Evolutionary conservation across 345 rosid genomes (phyloP).

Genomic region (Kernera saxatilis): DNA sequence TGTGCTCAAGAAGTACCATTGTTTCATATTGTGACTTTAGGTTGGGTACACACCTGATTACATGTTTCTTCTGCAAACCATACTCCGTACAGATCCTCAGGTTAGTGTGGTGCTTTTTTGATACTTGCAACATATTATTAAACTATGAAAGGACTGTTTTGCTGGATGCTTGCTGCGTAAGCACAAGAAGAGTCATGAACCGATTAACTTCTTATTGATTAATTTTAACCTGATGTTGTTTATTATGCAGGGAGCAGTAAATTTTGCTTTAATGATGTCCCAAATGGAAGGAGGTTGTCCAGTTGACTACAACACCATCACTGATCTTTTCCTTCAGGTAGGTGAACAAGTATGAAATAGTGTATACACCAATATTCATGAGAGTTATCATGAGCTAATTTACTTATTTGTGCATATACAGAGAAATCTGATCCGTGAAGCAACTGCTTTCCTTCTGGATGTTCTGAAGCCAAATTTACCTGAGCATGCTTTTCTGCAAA

Average conservation of each 20-base stretch:
- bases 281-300: slow-evolving; percentile 99
- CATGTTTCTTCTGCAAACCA: slow-evolving; percentile 98
- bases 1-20: slow-evolving; percentile 8
- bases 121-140: slow-evolving; percentile 1
- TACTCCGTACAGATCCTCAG: slow-evolving; percentile 98
- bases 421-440: slow-evolving; percentile 99
- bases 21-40: slow-evolving; percentile 39
- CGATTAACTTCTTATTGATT: neutral
- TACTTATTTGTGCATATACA: slow-evolving; percentile 23
- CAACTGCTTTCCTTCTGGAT: slow-evolving; percentile 97
- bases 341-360: neutral
- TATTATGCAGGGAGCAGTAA: slow-evolving; percentile 85
- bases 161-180: slow-evolving; percentile 1
- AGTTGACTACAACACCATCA: slow-evolving; percentile 93
- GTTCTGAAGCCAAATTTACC: slow-evolving; percentile 96
- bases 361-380: neutral
- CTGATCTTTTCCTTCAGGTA: slow-evolving; percentile 99
- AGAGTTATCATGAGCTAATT: neutral
- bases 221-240: neutral
- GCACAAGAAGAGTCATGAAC: slow-evolving; percentile 11
- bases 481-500: slow-evolving; percentile 88
- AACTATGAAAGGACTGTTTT: neutral
- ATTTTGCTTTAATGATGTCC: slow-evolving; percentile 99
- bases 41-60: slow-evolving; percentile 99
- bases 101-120: slow-evolving; percentile 36